Evolutionary conservation across 805 yeast species (phyloP), one percentile per base, ranked within the genome.

Genomic region (Saturnispora sekii): DNA sequence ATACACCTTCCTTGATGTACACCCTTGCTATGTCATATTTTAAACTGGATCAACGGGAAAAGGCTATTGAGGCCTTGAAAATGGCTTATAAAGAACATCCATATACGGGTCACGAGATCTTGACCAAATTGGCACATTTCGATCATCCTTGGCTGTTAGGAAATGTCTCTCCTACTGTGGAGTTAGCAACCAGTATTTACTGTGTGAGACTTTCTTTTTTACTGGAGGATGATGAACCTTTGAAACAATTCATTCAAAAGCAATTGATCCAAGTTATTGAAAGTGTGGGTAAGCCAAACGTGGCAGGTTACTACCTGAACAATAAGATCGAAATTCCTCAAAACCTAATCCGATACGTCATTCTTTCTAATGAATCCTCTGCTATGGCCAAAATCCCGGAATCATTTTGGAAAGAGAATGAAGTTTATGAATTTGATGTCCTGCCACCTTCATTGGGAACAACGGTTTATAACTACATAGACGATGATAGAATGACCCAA

Each of bases 301-400:
- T 47, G 15, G 44, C 37, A 4, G 44, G 42, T 6, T 51, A 48
- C 14, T 50, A 58, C 15, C 42, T 53, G 26, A 55, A 58, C 35
- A 43, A 49, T 11, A 53, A 32, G 47, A 53, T 53, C 15, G 55
- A 62, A n/a, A 66, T 81, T 0, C 88, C 90, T 1, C 55, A 63
- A 4, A 83, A 81, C 54, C 65, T 84, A 47, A 53, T 83, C 10
- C 68, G 95, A 46, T 81, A 82, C 60, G 81, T 79, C 2, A 70
- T 84, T 30, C 61, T 84, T 35, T 79, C 88, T 0, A 84, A 83
- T 14, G 93, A 83, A 58, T 77, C 76, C 18, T 72, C 76, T 35
- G 71, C 81, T 1, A 77, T 84, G 83, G 84, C 85, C 1, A 73
- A 75, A 51, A 67, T 83, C 18, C 94, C 94, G 1, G 55, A 68